A percentile compares a stretch with the other conserved stretches of the same genome.
Conservation (phyloP, 176 grass and related monocot genomes). For the Triticum aestivum region DNA sequence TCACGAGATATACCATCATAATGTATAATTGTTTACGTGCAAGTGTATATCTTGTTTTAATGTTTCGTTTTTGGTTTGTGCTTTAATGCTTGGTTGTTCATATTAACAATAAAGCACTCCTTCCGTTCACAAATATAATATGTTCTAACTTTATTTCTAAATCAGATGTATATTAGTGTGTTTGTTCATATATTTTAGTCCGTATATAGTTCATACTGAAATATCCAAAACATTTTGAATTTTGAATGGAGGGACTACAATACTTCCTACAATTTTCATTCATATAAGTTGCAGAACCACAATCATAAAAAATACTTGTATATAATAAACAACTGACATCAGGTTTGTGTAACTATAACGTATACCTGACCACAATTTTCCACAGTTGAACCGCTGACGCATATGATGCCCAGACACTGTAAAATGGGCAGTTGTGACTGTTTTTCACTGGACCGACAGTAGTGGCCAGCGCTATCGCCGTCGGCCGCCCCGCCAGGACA, state of each 20-base stretch:
- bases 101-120: not conserved
- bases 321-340: not conserved
- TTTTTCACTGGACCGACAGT: conserved; percentile 24
- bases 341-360: not conserved
- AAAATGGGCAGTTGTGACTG: not conserved
- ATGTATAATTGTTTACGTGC: not conserved
- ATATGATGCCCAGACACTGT: not conserved
- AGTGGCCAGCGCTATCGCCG: conserved; percentile 8
- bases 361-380: not conserved
- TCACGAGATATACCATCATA: not conserved
- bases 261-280: not conserved
- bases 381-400: not conserved
- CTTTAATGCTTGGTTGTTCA: not conserved
- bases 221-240: no score
- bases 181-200: no score
- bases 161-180: no score
- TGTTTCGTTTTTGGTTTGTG: no score
- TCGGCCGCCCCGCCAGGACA: not conserved
- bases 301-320: not conserved
- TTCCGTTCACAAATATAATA: no score
- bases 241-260: no score
- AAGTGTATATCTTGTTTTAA: no score
- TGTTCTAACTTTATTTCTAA: no score
- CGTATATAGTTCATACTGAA: no score
- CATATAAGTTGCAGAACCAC: no score